Conservation (phyloP, 805 yeast species). For the Diddensiella transvaalensis region DNA sequence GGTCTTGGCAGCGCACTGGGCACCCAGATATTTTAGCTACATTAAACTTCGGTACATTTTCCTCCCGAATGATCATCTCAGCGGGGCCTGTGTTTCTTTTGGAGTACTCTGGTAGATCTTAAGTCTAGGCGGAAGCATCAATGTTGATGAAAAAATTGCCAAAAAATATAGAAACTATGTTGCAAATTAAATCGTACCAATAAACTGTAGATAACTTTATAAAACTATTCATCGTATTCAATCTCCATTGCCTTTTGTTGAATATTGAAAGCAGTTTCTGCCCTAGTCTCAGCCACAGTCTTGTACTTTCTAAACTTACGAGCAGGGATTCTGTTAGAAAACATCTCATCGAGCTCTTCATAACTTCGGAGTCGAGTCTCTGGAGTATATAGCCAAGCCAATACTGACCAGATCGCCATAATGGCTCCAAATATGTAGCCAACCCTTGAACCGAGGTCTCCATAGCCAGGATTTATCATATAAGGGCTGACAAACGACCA, state of each 20-base stretch:
- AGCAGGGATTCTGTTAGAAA: constrained; percentile 1
- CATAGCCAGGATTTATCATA: constrained; percentile 8
- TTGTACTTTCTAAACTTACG: neutral
- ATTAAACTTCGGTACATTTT: too few species aligned
- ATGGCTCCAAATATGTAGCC: constrained; percentile 6
- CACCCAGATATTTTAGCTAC: too few species aligned
- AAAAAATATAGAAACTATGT: too few species aligned
- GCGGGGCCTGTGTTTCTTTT: too few species aligned
- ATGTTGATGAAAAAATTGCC: too few species aligned
- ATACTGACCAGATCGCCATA: neutral
- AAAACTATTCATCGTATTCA: constrained; percentile 2
- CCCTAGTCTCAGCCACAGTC: constrained; percentile 2
- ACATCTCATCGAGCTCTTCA: constrained; percentile 6
- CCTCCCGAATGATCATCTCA: too few species aligned
- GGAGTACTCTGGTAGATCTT: too few species aligned
- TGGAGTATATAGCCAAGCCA: neutral
- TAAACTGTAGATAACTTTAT: neutral
- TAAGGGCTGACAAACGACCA: constrained; percentile 9
- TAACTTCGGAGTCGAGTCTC: constrained; percentile 5
- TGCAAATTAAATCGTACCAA: neutral
- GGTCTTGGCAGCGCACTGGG: too few species aligned
- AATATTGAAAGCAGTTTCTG: neutral
- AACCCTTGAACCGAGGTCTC: constrained; percentile 2
- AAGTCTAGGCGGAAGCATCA: too few species aligned
- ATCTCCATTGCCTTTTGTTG: constrained; percentile 1